Conservation (phyloP, 495 filamentous ascomycete species). For the Talaromyces stipitatus region DNA sequence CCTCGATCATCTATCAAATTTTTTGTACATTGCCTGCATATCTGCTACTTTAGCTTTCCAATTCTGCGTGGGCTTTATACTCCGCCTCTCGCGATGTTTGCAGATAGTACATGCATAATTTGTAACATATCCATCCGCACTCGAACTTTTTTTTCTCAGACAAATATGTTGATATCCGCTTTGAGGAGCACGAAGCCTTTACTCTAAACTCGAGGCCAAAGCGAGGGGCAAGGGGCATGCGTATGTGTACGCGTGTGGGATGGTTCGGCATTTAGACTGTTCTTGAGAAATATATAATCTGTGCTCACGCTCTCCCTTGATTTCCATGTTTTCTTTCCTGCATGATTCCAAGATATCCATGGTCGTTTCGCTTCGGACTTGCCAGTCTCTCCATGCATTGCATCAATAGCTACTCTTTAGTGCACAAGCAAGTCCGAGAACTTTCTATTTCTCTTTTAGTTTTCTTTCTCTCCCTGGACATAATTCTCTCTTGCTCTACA, state of each 20-base stretch:
- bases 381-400: background rate
- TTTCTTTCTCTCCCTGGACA: background rate
- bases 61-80: background rate
- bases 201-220: slow-evolving; percentile 6
- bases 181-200: slow-evolving; percentile 6
- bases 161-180: background rate
- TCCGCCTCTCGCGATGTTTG: background rate
- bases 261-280: background rate
- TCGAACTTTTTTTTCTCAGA: background rate
- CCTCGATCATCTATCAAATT: slow-evolving; percentile 1
- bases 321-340: background rate
- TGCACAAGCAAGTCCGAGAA: background rate
- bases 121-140: background rate
- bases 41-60: too few relatives aligned
- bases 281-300: slow-evolving; percentile 1
- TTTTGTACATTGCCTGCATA: background rate
- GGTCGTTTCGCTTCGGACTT: background rate
- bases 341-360: background rate
- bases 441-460: background rate
- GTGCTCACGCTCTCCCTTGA: slow-evolving; percentile 1
- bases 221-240: slow-evolving; percentile 7
- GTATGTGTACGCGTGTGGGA: background rate
- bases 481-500: background rate
- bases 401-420: background rate
- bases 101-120: background rate